phyloP scores from a whole-genome alignment of 768 basidiomycete species.

The Tephrocybe sp. region DNA sequence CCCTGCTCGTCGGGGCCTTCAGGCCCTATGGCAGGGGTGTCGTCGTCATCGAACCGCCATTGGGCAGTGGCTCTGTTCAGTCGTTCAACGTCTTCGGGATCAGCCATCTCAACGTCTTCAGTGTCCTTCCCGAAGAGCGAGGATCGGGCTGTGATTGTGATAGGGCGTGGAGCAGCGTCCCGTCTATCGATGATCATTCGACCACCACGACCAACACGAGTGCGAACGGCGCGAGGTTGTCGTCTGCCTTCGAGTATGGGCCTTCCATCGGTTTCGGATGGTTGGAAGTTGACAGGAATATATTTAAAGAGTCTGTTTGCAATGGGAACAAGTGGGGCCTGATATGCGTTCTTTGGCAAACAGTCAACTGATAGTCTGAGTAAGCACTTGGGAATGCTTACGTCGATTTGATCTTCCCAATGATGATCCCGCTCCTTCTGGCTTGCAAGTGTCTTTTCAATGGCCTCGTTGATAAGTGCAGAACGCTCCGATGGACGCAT shows the following conservation, averaged over 20 bases:
- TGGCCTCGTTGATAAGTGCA: constrained; percentile 53
- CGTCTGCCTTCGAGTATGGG: constrained; percentile 16
- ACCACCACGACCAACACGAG: constrained; percentile 83
- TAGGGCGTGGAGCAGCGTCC: constrained; percentile 26
- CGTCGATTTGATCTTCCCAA: constrained; percentile 89
- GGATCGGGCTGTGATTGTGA: constrained; percentile 22
- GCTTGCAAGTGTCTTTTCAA: constrained; percentile 57
- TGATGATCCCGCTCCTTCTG: constrained; percentile 74
- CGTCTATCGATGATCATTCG: constrained; percentile 75
- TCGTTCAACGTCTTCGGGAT: constrained; percentile 29
- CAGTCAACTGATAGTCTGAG: not conserved
- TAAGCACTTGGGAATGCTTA: constrained; percentile 34
- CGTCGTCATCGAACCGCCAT: constrained; percentile 72
- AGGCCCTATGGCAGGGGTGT: constrained; percentile 50
- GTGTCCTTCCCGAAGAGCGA: constrained; percentile 24
- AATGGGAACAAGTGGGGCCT: constrained; percentile 55
- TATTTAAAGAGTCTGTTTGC: constrained; percentile 68
- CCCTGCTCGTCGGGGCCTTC: constrained; percentile 68
- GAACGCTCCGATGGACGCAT: constrained; percentile 68
- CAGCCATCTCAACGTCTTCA: constrained; percentile 30
- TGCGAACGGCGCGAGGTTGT: constrained; percentile 53
- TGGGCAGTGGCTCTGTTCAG: constrained; percentile 43
- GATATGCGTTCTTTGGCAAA: constrained; percentile 64
- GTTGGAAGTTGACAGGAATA: constrained; percentile 40
- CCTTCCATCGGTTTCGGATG: constrained; percentile 28